These are phyloP conservation scores for Verticillium isaacii DNA, from an alignment of 2,329 filamentous ascomycete species.

Conservation along the genomic window DNA sequence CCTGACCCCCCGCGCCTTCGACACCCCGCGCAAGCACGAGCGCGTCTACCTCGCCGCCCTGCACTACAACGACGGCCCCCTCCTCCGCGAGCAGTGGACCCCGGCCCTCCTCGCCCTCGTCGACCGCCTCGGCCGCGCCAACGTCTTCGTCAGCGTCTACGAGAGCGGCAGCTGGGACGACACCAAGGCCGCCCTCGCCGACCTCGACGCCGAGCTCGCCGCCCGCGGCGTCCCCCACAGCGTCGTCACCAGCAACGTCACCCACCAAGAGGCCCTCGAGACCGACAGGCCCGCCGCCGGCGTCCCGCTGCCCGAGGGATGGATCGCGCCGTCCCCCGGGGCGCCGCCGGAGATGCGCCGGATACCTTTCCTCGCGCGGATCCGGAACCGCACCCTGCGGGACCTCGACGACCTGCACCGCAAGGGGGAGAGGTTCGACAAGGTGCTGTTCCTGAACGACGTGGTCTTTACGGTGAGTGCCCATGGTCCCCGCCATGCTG, in stretches of 20 bases:
- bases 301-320: constrained; percentile 43
- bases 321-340: constrained; percentile 52
- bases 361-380: constrained; percentile 62
- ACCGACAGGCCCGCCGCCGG: constrained; percentile 13
- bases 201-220: constrained; percentile 51
- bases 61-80: constrained; percentile 61
- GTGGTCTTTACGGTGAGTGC: constrained; percentile 52
- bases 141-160: constrained; percentile 63
- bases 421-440: constrained; percentile 50
- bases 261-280: constrained; percentile 52
- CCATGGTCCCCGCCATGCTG: neutral
- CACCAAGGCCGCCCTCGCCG: constrained; percentile 55
- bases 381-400: constrained; percentile 60
- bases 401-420: constrained; percentile 48
- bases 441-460: constrained; percentile 59
- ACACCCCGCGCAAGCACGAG: constrained; percentile 21
- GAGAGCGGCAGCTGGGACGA: constrained; percentile 68
- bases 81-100: constrained; percentile 60
- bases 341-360: constrained; percentile 53
- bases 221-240: constrained; percentile 45
- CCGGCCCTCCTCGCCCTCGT: constrained; percentile 53
- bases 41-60: constrained; percentile 64
- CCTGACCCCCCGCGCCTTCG: constrained; percentile 3
- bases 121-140: constrained; percentile 52
- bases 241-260: constrained; percentile 53